phyloP scores from a whole-genome alignment of 768 basidiomycete genomes.

The Boletus vermiculosoides region DNA sequence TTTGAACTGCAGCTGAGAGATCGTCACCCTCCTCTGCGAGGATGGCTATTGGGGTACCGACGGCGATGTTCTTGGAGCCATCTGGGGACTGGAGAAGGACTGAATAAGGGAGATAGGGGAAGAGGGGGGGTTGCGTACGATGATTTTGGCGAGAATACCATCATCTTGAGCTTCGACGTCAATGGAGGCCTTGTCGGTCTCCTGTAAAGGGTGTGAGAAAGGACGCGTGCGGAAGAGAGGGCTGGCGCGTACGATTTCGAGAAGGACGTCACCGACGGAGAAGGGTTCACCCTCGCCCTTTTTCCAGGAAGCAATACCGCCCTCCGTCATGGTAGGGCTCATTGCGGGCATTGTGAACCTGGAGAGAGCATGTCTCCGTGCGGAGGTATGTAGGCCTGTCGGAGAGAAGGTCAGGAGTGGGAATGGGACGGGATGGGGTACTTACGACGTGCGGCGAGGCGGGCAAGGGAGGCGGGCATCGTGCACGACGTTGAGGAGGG shows the following conservation, averaged over 20 bases:
- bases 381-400: constrained; percentile 80
- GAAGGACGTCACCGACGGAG: constrained; percentile 85
- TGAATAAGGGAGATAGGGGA: background rate
- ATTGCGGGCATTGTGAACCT: constrained; percentile 97
- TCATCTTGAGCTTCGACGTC: constrained; percentile 99
- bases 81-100: constrained; percentile 57
- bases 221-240: background rate
- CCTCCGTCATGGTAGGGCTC: constrained; percentile 99
- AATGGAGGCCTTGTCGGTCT: constrained; percentile 99
- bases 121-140: constrained; percentile 52
- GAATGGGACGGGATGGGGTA: constrained; percentile 4
- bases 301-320: constrained; percentile 97
- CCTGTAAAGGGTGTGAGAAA: constrained; percentile 46
- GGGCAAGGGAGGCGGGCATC: constrained; percentile 67
- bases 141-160: constrained; percentile 93
- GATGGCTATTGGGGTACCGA: constrained; percentile 89
- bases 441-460: constrained; percentile 66
- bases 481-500: constrained; percentile 17
- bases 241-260: constrained; percentile 77
- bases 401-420: background rate
- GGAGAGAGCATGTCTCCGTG: constrained; percentile 72
- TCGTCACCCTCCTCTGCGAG: constrained; percentile 96
- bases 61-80: constrained; percentile 82
- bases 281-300: constrained; percentile 93
- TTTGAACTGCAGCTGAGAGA: constrained; percentile 71